Base-by-base conservation (phyloP, 352 stramenopile genomes). In the Phytophthora quininea region DNA sequence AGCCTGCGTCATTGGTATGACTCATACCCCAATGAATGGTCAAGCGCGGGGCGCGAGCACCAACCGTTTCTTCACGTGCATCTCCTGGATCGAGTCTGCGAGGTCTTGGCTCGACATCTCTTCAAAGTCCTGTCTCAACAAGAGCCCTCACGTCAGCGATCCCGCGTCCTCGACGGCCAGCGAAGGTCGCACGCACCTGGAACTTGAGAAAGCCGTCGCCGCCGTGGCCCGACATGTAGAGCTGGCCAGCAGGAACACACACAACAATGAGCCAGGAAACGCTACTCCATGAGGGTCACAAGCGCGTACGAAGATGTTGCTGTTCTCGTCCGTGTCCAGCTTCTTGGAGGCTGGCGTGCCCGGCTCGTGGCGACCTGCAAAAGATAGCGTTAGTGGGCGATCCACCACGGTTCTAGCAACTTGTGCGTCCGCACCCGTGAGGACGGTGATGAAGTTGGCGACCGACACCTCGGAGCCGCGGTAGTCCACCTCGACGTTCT, bases 131-230 rank as follows among this genome's bases (percentile, higher is more conserved):
- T 91, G 43, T 38, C n/a, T 61, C 43, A 55, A 40, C 35, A 11
- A 24, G 37, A 32, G 15, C 33, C 31, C 54, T 27, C 53, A 67
- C 11, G 51, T 60, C 29, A 47, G 19, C 33, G 30, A 24, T 54
- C 64, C 57, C 65, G 48, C 49, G 40, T 37, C 12, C 19, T 48
- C 56, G 54, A 48, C 24, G 9, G 43, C 3, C 8, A n/a, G 14
- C 19, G 8, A 58, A 24, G 12, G 37, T 47, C 32, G 8, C 35
- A 59, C 67, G 56, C 27, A 88, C 82, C 84, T 99, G 97, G 71
- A 99, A 99, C 74, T 99, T 99, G 57, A 99, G 87, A 63, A 99
- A 99, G 11, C 95, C 92, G 67, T 99, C 93, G 29, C 97, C 97
- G 9, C 97, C 97, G 68, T 99, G 97, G 1, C 97, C 97, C n/a